Percentiles rank a stretch among this genome's conserved stretches.
Conservation (phyloP, 208 protist genomes). For the Acanthamoeba sp. region DNA sequence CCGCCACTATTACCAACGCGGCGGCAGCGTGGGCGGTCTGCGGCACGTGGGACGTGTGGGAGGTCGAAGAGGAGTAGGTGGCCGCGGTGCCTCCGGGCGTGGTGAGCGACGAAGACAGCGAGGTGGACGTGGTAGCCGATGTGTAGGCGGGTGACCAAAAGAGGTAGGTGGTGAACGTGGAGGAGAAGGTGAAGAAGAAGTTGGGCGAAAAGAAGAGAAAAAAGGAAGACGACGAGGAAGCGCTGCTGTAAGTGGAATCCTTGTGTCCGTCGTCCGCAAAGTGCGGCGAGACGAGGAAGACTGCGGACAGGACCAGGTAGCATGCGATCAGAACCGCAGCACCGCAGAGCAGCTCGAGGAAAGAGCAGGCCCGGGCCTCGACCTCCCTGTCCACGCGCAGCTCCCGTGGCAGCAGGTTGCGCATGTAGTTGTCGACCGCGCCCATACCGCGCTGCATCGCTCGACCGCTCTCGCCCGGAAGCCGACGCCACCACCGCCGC, state of each 20-base stretch:
- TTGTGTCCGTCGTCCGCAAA: too few species aligned
- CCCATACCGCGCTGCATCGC: neutral
- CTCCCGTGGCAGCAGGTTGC: neutral
- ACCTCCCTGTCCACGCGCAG: neutral
- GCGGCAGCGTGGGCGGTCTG: neutral
- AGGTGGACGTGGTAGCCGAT: neutral
- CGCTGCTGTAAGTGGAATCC: neutral
- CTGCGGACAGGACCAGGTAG: neutral
- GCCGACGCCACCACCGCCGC: too few species aligned
- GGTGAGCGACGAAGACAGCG: neutral
- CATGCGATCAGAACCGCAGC: neutral
- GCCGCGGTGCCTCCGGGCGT: neutral
- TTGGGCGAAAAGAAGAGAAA: neutral
- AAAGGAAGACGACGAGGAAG: neutral
- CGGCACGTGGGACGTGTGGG: neutral
- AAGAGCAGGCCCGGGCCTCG: neutral
- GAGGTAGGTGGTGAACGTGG: neutral
- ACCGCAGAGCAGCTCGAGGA: neutral
- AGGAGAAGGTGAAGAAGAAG: conserved; percentile 40
- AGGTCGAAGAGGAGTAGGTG: neutral
- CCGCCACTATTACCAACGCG: neutral
- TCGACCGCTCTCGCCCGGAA: neutral
- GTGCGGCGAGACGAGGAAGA: neutral
- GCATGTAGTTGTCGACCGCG: neutral
- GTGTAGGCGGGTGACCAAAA: neutral